Percentiles rank a stretch among this genome's conserved stretches.
Conservation (phyloP, 768 basidiomycete species). For the Kwoniella bestiolae region DNA sequence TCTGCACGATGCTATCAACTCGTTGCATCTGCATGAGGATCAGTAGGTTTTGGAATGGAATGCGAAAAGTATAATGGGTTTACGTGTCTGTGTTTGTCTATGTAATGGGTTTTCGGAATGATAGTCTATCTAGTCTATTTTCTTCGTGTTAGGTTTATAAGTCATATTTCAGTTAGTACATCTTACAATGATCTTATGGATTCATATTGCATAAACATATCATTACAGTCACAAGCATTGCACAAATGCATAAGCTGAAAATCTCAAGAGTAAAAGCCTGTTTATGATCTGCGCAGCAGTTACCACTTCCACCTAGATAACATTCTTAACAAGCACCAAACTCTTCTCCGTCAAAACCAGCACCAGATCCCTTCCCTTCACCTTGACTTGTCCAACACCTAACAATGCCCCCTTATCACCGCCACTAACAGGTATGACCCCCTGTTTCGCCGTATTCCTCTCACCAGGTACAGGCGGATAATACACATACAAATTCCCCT, state of each 20-base stretch:
- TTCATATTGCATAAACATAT: background rate
- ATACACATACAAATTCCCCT: constrained; percentile 87
- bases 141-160: too few species aligned
- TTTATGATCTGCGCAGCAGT: too few species aligned
- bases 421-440: constrained; percentile 75
- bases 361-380: constrained; percentile 57
- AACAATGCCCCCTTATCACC: constrained; percentile 73
- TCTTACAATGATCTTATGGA: background rate
- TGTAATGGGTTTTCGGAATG: too few species aligned
- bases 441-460: constrained; percentile 70
- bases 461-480: constrained; percentile 61
- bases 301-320: too few species aligned
- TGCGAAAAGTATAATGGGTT: background rate
- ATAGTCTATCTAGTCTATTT: too few species aligned
- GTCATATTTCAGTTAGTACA: too few species aligned
- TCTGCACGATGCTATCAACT: constrained; percentile 59
- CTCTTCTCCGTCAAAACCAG: constrained; percentile 76
- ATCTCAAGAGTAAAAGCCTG: too few species aligned
- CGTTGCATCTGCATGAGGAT: constrained; percentile 28
- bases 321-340: constrained; percentile 62
- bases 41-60: constrained; percentile 4
- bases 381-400: constrained; percentile 68
- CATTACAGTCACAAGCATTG: too few species aligned
- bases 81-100: too few species aligned
- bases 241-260: too few species aligned